Base-by-base conservation (phyloP, 2,329 filamentous ascomycete species). In the Elsinoe fawcettii region DNA sequence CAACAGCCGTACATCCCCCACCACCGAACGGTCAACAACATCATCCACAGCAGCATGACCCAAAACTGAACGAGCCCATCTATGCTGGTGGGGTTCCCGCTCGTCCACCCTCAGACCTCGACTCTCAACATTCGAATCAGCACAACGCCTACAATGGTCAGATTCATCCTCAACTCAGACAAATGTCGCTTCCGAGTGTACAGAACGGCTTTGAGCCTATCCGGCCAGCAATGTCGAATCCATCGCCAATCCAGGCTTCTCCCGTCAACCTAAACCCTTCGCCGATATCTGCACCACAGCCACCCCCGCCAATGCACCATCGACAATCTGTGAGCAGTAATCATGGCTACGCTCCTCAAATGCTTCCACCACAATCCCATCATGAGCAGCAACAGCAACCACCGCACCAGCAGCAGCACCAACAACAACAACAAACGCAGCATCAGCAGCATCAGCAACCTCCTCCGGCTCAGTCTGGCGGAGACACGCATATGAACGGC, bases 1-100 rank as follows among this genome's bases (percentile, higher is more conserved):
- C 63, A 69, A 61, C 60, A 70, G 66, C 67, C 65, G 61, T 63
- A 65, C 62, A 65, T 60, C 60, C 57, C 65, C 59, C 62, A 69
- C 16, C 16, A 68, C 23, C 16, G 51, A 55, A 9, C 23, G 36
- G 16, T 20, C 54, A 30, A 36, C 51, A 27, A 30, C 41, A 49
- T 51, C 59, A 16, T 46, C 56, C 5, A 34, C 59, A 12, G 39
- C 41, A 30, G 36, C 37, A 47, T 46, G 51, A 23, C 37, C 49
- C 51, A 14, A 39, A 25, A 11, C 11, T 53, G 49, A 53, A 22
- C n/a, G 49, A 53, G 6, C 11, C 30, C 5, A n/a, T 34, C n/a
- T 34, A 53, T 22, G 20, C 30, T 34, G 30, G 34, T 30, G 14
- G 25, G 3, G 49, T 39, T 9, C 49, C 32, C 16, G 25, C 30